Evolutionary conservation across 805 yeast species (phyloP).

Genomic region (Phaffomyces opuntiae): DNA sequence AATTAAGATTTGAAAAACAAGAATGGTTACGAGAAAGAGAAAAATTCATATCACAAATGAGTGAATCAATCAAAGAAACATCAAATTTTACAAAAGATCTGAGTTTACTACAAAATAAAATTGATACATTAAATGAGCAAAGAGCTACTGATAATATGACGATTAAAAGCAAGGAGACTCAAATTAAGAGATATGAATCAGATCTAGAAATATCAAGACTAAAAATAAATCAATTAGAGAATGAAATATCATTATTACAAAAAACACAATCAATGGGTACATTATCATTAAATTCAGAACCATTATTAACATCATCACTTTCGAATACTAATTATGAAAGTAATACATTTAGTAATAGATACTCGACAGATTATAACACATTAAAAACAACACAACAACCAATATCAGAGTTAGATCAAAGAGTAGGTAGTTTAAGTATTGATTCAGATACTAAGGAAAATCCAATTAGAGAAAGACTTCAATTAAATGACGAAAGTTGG

Average conservation of each 20-base stretch:
- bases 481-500: slow-evolving; percentile 65
- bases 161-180: slow-evolving; percentile 64
- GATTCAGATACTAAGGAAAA: slow-evolving; percentile 22
- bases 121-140: slow-evolving; percentile 41
- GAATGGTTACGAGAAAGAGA: slow-evolving; percentile 26
- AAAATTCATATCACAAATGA: slow-evolving; percentile 21
- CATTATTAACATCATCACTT: background rate
- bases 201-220: slow-evolving; percentile 55
- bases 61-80: slow-evolving; percentile 24
- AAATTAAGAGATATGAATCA: slow-evolving; percentile 48
- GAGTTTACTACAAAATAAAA: slow-evolving; percentile 16
- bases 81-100: slow-evolving; percentile 22
- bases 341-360: slow-evolving; percentile 5
- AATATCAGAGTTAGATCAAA: slow-evolving; percentile 17
- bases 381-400: slow-evolving; percentile 1
- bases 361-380: background rate
- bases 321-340: background rate
- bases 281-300: background rate
- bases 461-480: slow-evolving; percentile 7
- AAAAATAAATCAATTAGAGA: slow-evolving; percentile 48
- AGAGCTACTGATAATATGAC: slow-evolving; percentile 43
- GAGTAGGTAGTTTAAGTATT: slow-evolving; percentile 23
- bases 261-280: slow-evolving; percentile 8
- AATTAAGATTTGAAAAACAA: slow-evolving; percentile 46
- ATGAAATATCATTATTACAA: slow-evolving; percentile 32